phyloP scores from a whole-genome alignment of 129 eudicot genomes.

The Sambucus nigra region DNA sequence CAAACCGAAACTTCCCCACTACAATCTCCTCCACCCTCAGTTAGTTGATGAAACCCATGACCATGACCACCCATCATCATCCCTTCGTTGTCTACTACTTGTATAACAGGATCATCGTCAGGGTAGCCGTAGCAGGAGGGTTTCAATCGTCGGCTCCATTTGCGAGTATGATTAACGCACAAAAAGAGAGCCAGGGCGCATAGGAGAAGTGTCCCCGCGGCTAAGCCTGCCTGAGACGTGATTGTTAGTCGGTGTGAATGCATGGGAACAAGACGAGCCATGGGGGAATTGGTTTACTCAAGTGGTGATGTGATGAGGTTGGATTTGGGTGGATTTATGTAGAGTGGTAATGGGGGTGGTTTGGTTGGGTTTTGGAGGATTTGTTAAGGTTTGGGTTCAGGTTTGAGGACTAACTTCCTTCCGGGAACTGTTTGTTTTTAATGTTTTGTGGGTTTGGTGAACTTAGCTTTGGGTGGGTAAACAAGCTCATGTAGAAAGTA shows the following conservation, averaged over 20 bases:
- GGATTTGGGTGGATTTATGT: slow-evolving; percentile 10
- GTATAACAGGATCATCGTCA: slow-evolving; percentile 47
- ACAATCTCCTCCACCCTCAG: slow-evolving; percentile 21
- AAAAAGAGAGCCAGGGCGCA: slow-evolving; percentile 52
- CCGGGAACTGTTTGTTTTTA: slow-evolving; percentile 9
- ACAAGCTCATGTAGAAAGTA: too few relatives aligned
- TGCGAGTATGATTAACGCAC: slow-evolving; percentile 50
- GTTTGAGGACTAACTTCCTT: slow-evolving; percentile 21
- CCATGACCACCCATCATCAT: too few relatives aligned
- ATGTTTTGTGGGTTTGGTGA: slow-evolving; percentile 23
- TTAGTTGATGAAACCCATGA: slow-evolving; percentile 30
- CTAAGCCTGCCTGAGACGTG: slow-evolving; percentile 30
- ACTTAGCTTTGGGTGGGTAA: too few relatives aligned
- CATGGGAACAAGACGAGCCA: slow-evolving; percentile 44
- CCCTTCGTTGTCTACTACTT: slow-evolving; percentile 34
- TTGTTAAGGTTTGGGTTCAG: slow-evolving; percentile 26
- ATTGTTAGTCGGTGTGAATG: slow-evolving; percentile 17
- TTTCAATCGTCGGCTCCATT: slow-evolving; percentile 36
- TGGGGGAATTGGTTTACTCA: slow-evolving; percentile 11
- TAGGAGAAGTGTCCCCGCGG: slow-evolving; percentile 34
- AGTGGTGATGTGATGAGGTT: slow-evolving; percentile 5
- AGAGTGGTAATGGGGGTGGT: slow-evolving; percentile 19
- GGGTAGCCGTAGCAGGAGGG: slow-evolving; percentile 42
- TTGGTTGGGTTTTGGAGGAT: slow-evolving; percentile 25
- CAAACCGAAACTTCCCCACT: slow-evolving; percentile 50